Percentiles rank a stretch among this genome's conserved stretches.
phyloP scores from a whole-genome alignment of 2,329 filamentous ascomycete genomes.

The Stagonosporopsis rhizophila region DNA sequence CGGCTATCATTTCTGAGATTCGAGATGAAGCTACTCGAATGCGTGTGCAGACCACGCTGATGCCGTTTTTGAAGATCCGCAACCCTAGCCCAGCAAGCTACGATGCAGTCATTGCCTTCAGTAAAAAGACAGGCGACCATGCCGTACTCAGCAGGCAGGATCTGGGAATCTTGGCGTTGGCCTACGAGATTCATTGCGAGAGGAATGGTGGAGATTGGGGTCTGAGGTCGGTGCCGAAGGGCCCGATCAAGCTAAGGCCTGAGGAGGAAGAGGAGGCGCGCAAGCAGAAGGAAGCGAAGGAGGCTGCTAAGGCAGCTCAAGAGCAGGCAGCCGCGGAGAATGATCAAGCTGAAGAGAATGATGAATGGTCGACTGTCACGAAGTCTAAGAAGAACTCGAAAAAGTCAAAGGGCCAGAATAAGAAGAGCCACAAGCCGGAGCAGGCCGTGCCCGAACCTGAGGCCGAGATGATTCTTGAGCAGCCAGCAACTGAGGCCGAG shows the following conservation, averaged over 20 bases:
- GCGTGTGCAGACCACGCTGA: slow-evolving; percentile 81
- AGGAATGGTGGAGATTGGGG: slow-evolving; percentile 89
- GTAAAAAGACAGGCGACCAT: slow-evolving; percentile 86
- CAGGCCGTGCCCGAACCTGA: background rate
- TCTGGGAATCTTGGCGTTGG: slow-evolving; percentile 85
- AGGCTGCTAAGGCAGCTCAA: slow-evolving; percentile 14
- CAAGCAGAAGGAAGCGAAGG: slow-evolving; percentile 26
- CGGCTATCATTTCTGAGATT: slow-evolving; percentile 86
- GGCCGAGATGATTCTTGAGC: slow-evolving; percentile 5
- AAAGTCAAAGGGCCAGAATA: slow-evolving; percentile 21
- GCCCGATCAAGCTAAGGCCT: slow-evolving; percentile 71
- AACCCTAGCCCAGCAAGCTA: slow-evolving; percentile 78
- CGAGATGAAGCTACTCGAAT: slow-evolving; percentile 80
- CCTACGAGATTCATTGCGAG: slow-evolving; percentile 95
- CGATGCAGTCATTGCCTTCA: slow-evolving; percentile 82
- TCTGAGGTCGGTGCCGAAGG: slow-evolving; percentile 76
- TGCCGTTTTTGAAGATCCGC: slow-evolving; percentile 83
- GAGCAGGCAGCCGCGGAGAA: slow-evolving; percentile 16
- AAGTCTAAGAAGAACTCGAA: slow-evolving; percentile 20
- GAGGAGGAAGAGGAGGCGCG: slow-evolving; percentile 32
- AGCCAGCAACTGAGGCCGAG: slow-evolving; percentile 15
- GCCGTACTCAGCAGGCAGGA: slow-evolving; percentile 88
- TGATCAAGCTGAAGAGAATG: slow-evolving; percentile 10
- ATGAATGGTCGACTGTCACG: slow-evolving; percentile 20
- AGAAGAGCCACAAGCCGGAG: slow-evolving; percentile 11